Conservation (phyloP, 768 basidiomycete species). For the Agaricus sinodeliciosus region DNA sequence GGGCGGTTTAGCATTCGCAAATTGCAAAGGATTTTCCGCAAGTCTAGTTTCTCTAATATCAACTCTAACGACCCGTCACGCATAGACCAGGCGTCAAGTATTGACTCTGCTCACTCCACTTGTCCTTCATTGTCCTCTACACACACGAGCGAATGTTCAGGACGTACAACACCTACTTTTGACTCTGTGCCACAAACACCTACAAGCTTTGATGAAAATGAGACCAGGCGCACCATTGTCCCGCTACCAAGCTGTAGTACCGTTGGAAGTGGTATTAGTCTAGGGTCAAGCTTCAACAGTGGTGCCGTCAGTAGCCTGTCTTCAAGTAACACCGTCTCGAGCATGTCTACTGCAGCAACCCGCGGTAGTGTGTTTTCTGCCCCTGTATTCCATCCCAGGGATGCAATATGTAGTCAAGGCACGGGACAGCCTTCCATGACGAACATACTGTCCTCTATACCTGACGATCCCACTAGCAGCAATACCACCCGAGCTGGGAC, state of each 20-base stretch:
- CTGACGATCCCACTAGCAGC: neutral
- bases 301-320: neutral
- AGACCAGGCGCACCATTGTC: slow-evolving; percentile 2
- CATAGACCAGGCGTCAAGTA: slow-evolving; percentile 7
- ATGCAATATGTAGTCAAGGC: too few relatives aligned
- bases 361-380: neutral
- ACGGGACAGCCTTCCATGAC: neutral
- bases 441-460: neutral
- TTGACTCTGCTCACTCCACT: slow-evolving; percentile 12
- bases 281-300: slow-evolving; percentile 3
- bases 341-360: neutral
- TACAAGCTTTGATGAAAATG: slow-evolving; percentile 21
- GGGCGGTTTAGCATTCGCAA: slow-evolving; percentile 32
- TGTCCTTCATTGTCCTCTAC: slow-evolving; percentile 15
- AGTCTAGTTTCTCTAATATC: neutral
- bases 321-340: neutral
- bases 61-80: neutral
- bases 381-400: neutral
- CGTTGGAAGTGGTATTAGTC: slow-evolving; percentile 1
- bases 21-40: slow-evolving; percentile 30
- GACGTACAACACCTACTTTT: slow-evolving; percentile 16
- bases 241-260: slow-evolving; percentile 11
- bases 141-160: slow-evolving; percentile 16
- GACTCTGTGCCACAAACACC: slow-evolving; percentile 26
- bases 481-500: neutral